Evolutionary conservation across 2,329 filamentous ascomycete species (phyloP).

Genomic region (Venturia carpophila): DNA sequence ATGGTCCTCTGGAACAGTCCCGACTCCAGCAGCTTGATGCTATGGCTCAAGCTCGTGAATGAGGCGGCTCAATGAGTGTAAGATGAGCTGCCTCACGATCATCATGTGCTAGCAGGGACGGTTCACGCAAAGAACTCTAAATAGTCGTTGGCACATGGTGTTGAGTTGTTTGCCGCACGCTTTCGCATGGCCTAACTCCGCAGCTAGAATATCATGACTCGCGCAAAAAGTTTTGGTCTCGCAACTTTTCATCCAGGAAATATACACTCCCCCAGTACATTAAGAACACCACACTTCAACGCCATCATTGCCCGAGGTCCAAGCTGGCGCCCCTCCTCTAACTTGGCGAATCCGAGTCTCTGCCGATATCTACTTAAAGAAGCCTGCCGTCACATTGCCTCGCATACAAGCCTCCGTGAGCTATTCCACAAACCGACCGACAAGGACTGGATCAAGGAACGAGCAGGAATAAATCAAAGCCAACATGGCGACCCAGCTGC

Average conservation of each 20-base stretch:
- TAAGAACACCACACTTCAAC: not conserved
- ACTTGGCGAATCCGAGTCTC: not conserved
- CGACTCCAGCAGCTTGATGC: not conserved
- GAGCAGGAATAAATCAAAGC: not conserved
- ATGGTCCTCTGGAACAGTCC: not conserved
- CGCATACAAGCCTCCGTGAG: not conserved
- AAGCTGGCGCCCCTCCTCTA: not conserved
- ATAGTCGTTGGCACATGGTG: not conserved
- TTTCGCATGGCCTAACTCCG: no score
- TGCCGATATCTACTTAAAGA: not conserved
- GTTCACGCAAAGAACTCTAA: not conserved
- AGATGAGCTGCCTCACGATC: not conserved
- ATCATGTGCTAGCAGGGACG: not conserved
- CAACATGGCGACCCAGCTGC: slow-evolving; percentile 74
- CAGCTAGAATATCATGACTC: not conserved
- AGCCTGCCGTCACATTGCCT: not conserved
- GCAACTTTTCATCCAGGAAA: not conserved
- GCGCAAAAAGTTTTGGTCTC: not conserved
- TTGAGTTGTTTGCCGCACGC: no score
- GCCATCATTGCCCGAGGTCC: not conserved
- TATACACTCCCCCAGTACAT: not conserved
- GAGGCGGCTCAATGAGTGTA: not conserved
- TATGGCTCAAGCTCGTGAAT: not conserved
- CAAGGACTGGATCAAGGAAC: not conserved
- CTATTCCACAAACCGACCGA: not conserved